phyloP scores from a whole-genome alignment of 129 eudicot genomes.

The Erigeron canadensis region DNA sequence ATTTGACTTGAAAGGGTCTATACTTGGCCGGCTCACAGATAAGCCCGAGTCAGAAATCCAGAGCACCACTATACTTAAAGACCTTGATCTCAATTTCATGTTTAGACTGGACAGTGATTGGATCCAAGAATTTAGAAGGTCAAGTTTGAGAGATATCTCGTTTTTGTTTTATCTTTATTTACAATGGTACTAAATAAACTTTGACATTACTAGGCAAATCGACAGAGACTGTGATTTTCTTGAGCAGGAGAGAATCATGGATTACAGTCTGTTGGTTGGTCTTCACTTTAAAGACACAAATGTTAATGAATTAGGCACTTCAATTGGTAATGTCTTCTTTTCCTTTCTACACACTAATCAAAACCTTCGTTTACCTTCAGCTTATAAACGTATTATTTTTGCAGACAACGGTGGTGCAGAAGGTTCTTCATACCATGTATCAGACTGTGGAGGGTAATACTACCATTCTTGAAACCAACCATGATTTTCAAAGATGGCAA shows the following conservation, averaged over 20 bases:
- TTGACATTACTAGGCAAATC: conserved; percentile 57
- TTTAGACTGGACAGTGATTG: conserved; percentile 77
- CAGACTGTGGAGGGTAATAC: conserved; percentile 71
- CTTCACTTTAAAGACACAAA: conserved; percentile 78
- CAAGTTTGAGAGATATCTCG: background rate
- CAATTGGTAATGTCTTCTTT: conserved; percentile 39
- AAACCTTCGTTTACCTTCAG: background rate
- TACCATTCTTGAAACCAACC: conserved; percentile 1
- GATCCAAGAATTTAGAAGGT: conserved; percentile 89
- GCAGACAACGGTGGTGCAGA: conserved; percentile 46
- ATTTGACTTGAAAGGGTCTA: conserved; percentile 95
- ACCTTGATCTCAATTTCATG: conserved; percentile 90
- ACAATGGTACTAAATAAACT: background rate
- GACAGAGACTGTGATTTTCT: conserved; percentile 88
- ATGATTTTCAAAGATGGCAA: background rate
- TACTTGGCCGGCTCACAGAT: conserved; percentile 88
- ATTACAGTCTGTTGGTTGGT: conserved; percentile 89
- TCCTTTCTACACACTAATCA: background rate
- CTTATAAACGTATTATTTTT: background rate
- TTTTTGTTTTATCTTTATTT: background rate
- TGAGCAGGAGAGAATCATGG: conserved; percentile 97
- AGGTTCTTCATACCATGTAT: conserved; percentile 43
- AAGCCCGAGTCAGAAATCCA: conserved; percentile 93
- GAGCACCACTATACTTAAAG: conserved; percentile 83
- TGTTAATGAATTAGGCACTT: conserved; percentile 38